Conservation (phyloP, 495 filamentous ascomycete species). For the Penicillium roqueforti region DNA sequence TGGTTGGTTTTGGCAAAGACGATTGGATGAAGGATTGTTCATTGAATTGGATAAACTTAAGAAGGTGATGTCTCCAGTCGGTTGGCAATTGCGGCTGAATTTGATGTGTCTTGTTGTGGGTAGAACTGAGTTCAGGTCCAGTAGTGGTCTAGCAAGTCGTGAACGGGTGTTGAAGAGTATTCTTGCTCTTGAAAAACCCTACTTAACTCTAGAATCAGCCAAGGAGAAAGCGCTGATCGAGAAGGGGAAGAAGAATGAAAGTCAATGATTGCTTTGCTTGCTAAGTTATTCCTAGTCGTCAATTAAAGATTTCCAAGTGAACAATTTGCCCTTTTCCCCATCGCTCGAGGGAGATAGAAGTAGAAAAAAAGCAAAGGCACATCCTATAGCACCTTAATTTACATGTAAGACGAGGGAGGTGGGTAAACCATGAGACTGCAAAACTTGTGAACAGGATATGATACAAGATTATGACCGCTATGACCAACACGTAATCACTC, state of each 20-base stretch:
- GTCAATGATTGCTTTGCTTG: neutral
- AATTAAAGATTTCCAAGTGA: neutral
- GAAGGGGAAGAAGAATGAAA: too few species aligned
- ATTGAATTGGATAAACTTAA: slow-evolving; percentile 3
- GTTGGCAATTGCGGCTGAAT: slow-evolving; percentile 5
- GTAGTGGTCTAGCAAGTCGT: slow-evolving; percentile 8
- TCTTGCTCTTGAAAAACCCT: neutral
- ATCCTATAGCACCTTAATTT: too few species aligned
- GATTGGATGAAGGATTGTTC: slow-evolving; percentile 6
- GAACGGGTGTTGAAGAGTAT: slow-evolving; percentile 7
- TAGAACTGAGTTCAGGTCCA: neutral
- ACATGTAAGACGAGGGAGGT: neutral
- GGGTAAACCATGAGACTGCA: neutral
- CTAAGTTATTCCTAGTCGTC: neutral
- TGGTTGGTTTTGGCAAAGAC: slow-evolving; percentile 7
- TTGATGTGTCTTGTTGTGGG: slow-evolving; percentile 7
- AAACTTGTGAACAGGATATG: neutral
- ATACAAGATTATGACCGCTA: slow-evolving; percentile 7
- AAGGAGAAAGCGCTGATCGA: too few species aligned
- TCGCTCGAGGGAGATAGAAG: too few species aligned
- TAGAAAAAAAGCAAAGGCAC: too few species aligned
- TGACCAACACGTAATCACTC: slow-evolving; percentile 1
- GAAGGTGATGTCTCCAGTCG: neutral
- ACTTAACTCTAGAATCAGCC: too few species aligned
- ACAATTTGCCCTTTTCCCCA: too few species aligned